phyloP scores from a whole-genome alignment of 2,329 filamentous ascomycete genomes.

The Atkinsonella hypoxylon region DNA sequence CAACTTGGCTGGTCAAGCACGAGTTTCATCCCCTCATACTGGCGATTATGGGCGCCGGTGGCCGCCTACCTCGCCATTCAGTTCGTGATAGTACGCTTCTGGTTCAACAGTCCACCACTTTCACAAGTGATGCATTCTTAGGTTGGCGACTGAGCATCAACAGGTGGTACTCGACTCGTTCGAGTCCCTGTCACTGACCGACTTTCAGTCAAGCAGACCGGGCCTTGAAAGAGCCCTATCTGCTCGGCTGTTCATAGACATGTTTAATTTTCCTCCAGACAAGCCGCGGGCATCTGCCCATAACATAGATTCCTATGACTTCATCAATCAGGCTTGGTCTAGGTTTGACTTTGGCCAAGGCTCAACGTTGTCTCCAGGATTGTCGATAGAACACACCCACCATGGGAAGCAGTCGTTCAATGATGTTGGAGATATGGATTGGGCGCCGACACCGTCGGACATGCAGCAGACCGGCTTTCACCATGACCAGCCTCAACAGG shows the following conservation, averaged over 20 bases:
- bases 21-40: conserved; percentile 17
- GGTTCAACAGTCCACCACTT: conserved; percentile 21
- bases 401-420: conserved; percentile 15
- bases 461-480: conserved; percentile 19
- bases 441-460: conserved; percentile 21
- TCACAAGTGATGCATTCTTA: conserved; percentile 25
- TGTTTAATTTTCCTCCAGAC: conserved; percentile 25
- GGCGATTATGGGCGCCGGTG: conserved; percentile 26
- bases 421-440: conserved; percentile 25
- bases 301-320: conserved; percentile 18
- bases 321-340: conserved; percentile 21
- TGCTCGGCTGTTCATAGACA: conserved; percentile 22
- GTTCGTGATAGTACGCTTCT: conserved; percentile 19
- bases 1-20: conserved; percentile 1
- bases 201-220: conserved; percentile 21
- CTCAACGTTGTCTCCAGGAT: conserved; percentile 12
- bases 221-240: conserved; percentile 17
- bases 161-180: conserved; percentile 26
- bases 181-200: conserved; percentile 26
- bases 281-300: conserved; percentile 20
- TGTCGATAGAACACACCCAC: conserved; percentile 14
- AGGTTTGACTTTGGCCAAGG: conserved; percentile 18
- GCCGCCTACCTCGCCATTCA: conserved; percentile 18
- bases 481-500: conserved; percentile 11
- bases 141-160: conserved; percentile 22